Evolutionary conservation across 73 alveolate genomes (phyloP).

Genomic region (Uronychia setigera): DNA sequence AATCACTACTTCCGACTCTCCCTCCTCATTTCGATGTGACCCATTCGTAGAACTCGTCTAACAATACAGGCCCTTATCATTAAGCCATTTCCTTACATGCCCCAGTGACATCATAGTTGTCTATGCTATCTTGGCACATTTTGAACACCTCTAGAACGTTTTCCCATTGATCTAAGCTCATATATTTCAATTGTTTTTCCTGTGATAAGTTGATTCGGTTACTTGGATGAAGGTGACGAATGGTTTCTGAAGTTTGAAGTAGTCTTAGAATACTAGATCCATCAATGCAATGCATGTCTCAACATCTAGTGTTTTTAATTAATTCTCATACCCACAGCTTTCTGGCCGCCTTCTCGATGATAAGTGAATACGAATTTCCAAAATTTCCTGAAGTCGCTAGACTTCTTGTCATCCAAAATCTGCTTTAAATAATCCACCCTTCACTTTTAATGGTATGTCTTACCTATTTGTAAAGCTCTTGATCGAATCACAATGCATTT

Average conservation of each 20-base stretch:
- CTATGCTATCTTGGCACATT: slow-evolving; percentile 2
- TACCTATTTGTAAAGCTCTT: slow-evolving; percentile 2
- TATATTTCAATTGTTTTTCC: slow-evolving; percentile 11
- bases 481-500: neutral
- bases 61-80: slow-evolving; percentile 20
- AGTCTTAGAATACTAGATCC: slow-evolving; percentile 8
- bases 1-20: neutral
- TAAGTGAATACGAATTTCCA: slow-evolving; percentile 28
- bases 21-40: neutral
- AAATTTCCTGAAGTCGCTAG: slow-evolving; percentile 3
- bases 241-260: neutral
- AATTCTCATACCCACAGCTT: slow-evolving; percentile 3
- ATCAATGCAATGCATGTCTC: slow-evolving; percentile 12
- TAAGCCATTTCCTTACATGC: slow-evolving; percentile 12
- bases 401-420: neutral
- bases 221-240: slow-evolving; percentile 2
- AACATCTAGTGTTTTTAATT: neutral
- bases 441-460: neutral
- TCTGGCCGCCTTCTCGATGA: slow-evolving; percentile 36
- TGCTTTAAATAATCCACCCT: slow-evolving; percentile 1
- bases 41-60: slow-evolving; percentile 44
- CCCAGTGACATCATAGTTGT: slow-evolving; percentile 25
- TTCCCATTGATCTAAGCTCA: slow-evolving; percentile 42
- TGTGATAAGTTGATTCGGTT: neutral
- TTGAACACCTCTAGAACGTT: slow-evolving; percentile 7